Base-by-base conservation (phyloP, 345 rosid species). In the Erucastrum elatum region DNA sequence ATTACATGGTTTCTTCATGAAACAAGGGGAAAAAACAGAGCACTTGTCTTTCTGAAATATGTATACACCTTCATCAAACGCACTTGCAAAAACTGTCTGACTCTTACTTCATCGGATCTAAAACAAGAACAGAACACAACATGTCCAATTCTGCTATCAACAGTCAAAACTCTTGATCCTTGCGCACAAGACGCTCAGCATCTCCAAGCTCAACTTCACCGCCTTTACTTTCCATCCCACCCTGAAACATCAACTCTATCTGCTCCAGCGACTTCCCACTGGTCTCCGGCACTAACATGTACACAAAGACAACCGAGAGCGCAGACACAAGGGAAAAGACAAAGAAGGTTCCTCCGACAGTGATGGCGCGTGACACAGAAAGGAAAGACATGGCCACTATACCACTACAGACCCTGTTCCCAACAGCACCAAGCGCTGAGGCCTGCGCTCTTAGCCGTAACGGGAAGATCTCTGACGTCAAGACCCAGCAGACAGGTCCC, bases 251-350 rank as follows among this genome's bases (percentile, higher is more conserved):
- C 81, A 76, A 68, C 77, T 86, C 90, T 72, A 92, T 89, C 76
- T 92, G 88, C 87, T 92, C 97, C 82, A 92, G 68, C 8, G 95
- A 90, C 78, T 89, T 90, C 35, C 95, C 97, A 69, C 87, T 90
- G 1, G 95, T 92, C 80, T 92, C 97, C 0, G 95, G 97, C 46
- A 92, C 90, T 59, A 85, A 69, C 31, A 78, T 29, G 76, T 89
- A 81, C 67, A 92, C 92, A 37, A 92, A 92, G 8, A 81, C 60
- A 73, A 90, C 87, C 17, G 94, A 87, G 72, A 92, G 84, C 5
- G 87, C 90, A 2, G 97, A 89, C 25, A 90, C 16, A 13, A 76
- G 79, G 5, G 91, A 85, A 62, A 92, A 92, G 30, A 81, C 44
- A 27, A 86, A 84, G 86, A 92, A 92, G 13, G 89, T 85, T 61